A percentile compares a stretch with the other conserved stretches of the same genome.
Conservation (phyloP, 2,329 filamentous ascomycete genomes). For the Cladobotryum mycophilum region DNA sequence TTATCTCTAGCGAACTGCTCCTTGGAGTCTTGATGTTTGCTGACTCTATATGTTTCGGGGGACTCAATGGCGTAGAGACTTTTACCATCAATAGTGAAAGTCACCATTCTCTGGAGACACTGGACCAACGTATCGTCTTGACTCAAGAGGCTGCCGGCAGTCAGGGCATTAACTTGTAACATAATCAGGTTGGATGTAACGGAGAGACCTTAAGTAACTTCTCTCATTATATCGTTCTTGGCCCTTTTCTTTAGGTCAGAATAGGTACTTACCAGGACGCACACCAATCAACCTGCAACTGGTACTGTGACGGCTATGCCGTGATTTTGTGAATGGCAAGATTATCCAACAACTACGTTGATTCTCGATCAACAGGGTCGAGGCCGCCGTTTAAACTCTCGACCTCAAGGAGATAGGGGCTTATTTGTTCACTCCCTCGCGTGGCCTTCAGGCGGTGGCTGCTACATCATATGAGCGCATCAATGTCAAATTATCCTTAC, state of each 20-base stretch:
- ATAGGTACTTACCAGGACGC: too few relatives aligned
- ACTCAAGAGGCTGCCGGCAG: conserved; percentile 60
- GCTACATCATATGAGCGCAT: conserved; percentile 14
- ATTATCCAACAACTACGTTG: conserved; percentile 58
- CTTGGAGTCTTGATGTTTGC: not conserved
- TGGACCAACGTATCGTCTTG: conserved; percentile 56
- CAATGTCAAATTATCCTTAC: conserved; percentile 11
- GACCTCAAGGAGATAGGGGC: conserved; percentile 64
- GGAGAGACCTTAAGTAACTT: conserved; percentile 45
- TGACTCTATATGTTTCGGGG: not conserved
- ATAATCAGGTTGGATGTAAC: conserved; percentile 41
- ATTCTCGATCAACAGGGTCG: conserved; percentile 58
- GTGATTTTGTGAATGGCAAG: conserved; percentile 43
- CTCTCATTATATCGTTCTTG: not conserved
- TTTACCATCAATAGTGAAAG: conserved; percentile 26
- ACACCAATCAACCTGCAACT: not conserved
- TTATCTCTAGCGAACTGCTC: not conserved
- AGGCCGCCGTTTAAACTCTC: conserved; percentile 59
- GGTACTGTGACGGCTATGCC: conserved; percentile 44
- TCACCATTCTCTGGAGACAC: conserved; percentile 54
- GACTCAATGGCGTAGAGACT: conserved; percentile 9
- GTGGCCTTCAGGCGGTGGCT: conserved; percentile 12
- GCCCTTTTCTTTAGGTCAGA: not conserved
- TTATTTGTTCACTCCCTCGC: conserved; percentile 4
- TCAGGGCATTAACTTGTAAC: conserved; percentile 50